phyloP scores from a whole-genome alignment of 2,329 filamentous ascomycete genomes.

The Aureobasidium sp. region DNA sequence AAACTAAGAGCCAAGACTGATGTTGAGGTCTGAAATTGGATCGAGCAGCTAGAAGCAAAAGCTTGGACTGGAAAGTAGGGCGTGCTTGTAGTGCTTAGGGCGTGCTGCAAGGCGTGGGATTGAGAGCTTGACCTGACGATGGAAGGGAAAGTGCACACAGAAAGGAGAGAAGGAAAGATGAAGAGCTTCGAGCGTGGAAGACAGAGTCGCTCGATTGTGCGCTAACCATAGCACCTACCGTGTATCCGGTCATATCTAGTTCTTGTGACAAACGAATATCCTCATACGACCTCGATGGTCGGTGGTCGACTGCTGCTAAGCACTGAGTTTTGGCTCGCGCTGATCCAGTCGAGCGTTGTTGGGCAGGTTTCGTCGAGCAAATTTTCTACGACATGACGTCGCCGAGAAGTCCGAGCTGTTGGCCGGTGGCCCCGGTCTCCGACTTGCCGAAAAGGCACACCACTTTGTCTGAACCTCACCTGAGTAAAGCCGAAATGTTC shows the following conservation, averaged over 20 bases:
- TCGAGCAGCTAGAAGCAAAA: background rate
- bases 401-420: conserved; percentile 2
- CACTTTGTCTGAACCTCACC: background rate
- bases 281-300: background rate
- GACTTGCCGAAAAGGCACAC: background rate
- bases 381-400: conserved; percentile 5
- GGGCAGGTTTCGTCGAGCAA: background rate
- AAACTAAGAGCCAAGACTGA: conserved; percentile 1
- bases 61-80: conserved; percentile 4
- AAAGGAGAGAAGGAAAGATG: background rate
- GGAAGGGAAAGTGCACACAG: background rate
- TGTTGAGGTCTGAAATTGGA: conserved; percentile 8
- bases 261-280: background rate
- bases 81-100: conserved; percentile 9
- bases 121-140: background rate
- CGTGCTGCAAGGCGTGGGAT: background rate
- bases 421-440: background rate
- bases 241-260: background rate
- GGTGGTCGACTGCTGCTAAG: background rate
- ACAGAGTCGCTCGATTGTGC: too few species aligned
- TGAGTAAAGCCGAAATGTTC: background rate
- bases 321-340: background rate
- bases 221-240: background rate
- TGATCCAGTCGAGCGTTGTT: background rate
- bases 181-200: too few species aligned